These are phyloP conservation scores for Saccharomycopsis microspora DNA, from an alignment of 805 yeast species.

Conservation along the genomic window DNA sequence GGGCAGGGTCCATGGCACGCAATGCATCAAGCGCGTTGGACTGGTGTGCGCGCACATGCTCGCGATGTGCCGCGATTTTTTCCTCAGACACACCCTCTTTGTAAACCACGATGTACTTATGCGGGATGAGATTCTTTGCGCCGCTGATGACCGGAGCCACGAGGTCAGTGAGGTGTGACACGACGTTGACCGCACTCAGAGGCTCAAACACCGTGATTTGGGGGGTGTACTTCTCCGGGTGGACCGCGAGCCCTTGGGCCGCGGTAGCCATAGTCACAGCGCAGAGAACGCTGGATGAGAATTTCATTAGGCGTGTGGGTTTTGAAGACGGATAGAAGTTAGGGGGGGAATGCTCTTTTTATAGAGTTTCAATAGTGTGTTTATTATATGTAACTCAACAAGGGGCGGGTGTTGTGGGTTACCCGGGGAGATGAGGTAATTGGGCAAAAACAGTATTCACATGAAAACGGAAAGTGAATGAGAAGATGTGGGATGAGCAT, in stretches of 20 bases:
- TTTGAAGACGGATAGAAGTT: too few relatives aligned
- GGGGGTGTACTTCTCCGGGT: conserved; percentile 19
- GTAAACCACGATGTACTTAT: conserved; percentile 5
- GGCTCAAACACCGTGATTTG: not conserved
- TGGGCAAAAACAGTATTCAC: too few relatives aligned
- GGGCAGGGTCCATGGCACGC: conserved; percentile 24
- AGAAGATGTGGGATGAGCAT: too few relatives aligned
- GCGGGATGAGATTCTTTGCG: conserved; percentile 1
- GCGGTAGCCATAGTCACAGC: conserved; percentile 27
- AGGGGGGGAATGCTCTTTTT: too few relatives aligned
- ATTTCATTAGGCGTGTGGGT: conserved; percentile 15
- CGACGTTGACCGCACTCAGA: not conserved
- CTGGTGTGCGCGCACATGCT: conserved; percentile 50
- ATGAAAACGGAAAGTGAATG: too few relatives aligned
- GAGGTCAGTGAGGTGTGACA: not conserved
- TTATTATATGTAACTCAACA: too few relatives aligned
- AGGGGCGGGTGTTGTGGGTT: too few relatives aligned
- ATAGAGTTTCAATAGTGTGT: too few relatives aligned
- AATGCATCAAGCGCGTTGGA: conserved; percentile 28
- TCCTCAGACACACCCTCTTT: conserved; percentile 37
- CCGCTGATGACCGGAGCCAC: not conserved
- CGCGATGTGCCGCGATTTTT: conserved; percentile 51
- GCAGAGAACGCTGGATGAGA: conserved; percentile 21
- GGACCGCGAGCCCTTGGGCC: conserved; percentile 48
- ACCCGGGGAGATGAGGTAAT: too few relatives aligned